Evolutionary conservation across 169 alveolate genomes (phyloP).

Genomic region (Hepatocystis sp.): DNA sequence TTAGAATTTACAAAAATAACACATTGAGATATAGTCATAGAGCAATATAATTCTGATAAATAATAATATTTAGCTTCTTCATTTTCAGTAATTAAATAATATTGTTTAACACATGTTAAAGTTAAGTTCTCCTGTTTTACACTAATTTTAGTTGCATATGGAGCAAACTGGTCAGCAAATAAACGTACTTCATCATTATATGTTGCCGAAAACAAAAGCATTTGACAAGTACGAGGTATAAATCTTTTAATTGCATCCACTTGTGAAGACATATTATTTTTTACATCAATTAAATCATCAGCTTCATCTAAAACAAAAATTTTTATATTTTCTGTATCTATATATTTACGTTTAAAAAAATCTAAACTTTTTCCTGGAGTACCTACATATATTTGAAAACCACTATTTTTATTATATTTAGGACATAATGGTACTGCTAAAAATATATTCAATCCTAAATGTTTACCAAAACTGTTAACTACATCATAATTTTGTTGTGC

Average conservation of each 20-base stretch:
- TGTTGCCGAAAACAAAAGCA: conserved; percentile 93
- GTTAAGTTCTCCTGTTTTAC: conserved; percentile 97
- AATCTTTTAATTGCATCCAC: conserved; percentile 87
- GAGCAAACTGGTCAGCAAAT: conserved; percentile 92
- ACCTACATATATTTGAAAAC: conserved; percentile 95
- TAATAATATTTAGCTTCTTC: conserved; percentile 95
- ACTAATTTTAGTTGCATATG: conserved; percentile 85
- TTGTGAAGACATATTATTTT: conserved; percentile 92
- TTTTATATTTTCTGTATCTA: conserved; percentile 82
- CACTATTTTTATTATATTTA: conserved; percentile 82
- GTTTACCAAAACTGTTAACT: conserved; percentile 91
- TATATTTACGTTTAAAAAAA: conserved; percentile 91
- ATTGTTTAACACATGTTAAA: conserved; percentile 96
- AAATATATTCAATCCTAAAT: conserved; percentile 88
- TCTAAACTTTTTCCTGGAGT: conserved; percentile 98
- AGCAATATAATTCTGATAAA: conserved; percentile 94
- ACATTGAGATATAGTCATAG: conserved; percentile 97
- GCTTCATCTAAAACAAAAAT: conserved; percentile 97
- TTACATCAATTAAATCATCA: conserved; percentile 94
- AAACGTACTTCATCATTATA: conserved; percentile 91
- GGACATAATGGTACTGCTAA: conserved; percentile 91
- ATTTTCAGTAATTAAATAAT: conserved; percentile 90
- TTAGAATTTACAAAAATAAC: conserved; percentile 97
- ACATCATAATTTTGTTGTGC: conserved; percentile 95
- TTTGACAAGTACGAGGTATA: conserved; percentile 88